Base-by-base conservation (phyloP, 2,329 filamentous ascomycete genomes). In the Didymella pinodella region DNA sequence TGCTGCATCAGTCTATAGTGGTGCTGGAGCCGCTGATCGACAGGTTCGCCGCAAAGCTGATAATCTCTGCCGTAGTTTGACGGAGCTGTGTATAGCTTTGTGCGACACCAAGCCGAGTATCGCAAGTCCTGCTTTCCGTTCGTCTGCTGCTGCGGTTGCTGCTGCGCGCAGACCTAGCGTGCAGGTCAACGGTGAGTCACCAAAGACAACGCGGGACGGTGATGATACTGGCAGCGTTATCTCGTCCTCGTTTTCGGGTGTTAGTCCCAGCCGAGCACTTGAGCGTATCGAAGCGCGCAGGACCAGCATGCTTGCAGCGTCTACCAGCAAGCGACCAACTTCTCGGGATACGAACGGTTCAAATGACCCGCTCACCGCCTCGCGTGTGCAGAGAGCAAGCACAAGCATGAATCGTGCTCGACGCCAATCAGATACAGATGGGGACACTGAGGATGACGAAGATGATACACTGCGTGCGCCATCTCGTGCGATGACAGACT, bases 21-120 rank as follows among this genome's bases (percentile, higher is more conserved):
- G 88, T 29, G 78, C 80, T 25, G 77, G 79, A 12, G 82, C 81
- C 0, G 89, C 91, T 1, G 94, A 99, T 74, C 87, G 95, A 49
- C 92, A 96, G 73, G 83, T 97, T 16, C 88, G 93, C 48, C 88
- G 94, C 62, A 97, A 97, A 77, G 92, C 92, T 28, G 94, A 99
- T 73, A 93, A 90, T 71, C 88, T 99, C 73, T 98, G 95, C 75
- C 90, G 94, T 53, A 95, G 91, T 71, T 80, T 99, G 65, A 98
- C 94, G 0, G 95, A 99, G 76, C 83, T 99, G 7, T 97, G 92
- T 73, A 85, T 99, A 55, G 91, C 93, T 0, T 81, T 99, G 14
- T 81, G 78, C 63, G 80, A 82, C 26, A 69, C 59, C 29, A 77
- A 77, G 49, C 51, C 66, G 31, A 66, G 53, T 46, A 48, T 73